phyloP scores from a whole-genome alignment of 139 green algal species.

The Edaphochlamys debaryana region DNA sequence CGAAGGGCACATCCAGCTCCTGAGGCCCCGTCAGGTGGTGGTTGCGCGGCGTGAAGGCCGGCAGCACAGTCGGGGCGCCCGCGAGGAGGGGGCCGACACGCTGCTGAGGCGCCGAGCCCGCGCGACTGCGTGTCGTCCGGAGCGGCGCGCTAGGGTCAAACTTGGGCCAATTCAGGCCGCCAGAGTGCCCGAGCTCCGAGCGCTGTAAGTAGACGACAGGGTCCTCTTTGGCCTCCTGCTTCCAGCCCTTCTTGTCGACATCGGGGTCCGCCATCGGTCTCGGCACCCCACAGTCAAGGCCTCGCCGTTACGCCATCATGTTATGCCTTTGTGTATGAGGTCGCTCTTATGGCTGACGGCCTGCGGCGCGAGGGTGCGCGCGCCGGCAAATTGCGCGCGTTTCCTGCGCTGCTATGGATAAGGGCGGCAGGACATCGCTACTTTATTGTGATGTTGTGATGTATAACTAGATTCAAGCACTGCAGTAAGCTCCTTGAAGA shows the following conservation, averaged over 20 bases:
- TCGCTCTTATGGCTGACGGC: too few relatives aligned
- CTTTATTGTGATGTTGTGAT: too few relatives aligned
- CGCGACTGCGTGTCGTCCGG: not conserved
- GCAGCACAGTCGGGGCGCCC: not conserved
- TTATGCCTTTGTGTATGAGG: too few relatives aligned
- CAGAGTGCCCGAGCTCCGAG: not conserved
- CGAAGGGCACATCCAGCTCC: not conserved
- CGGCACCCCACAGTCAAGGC: too few relatives aligned
- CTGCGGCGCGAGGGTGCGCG: too few relatives aligned
- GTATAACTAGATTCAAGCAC: too few relatives aligned
- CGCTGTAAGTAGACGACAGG: not conserved
- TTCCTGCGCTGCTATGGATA: too few relatives aligned
- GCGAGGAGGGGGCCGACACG: not conserved
- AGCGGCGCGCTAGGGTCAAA: not conserved
- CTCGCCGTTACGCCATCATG: too few relatives aligned
- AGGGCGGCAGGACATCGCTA: too few relatives aligned
- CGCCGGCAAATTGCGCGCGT: too few relatives aligned
- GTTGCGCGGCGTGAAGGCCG: slow-evolving; percentile 18
- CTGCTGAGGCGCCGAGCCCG: not conserved
- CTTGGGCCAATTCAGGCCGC: slow-evolving; percentile 6
- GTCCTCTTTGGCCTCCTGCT: not conserved
- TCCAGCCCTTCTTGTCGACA: not conserved
- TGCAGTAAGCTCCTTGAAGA: too few relatives aligned
- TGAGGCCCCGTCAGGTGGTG: not conserved
- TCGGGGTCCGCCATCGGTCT: too few relatives aligned